A percentile compares a stretch with the other conserved stretches of the same genome.
phyloP scores from a whole-genome alignment of 2,329 filamentous ascomycete genomes.

The Fusarium continuum region DNA sequence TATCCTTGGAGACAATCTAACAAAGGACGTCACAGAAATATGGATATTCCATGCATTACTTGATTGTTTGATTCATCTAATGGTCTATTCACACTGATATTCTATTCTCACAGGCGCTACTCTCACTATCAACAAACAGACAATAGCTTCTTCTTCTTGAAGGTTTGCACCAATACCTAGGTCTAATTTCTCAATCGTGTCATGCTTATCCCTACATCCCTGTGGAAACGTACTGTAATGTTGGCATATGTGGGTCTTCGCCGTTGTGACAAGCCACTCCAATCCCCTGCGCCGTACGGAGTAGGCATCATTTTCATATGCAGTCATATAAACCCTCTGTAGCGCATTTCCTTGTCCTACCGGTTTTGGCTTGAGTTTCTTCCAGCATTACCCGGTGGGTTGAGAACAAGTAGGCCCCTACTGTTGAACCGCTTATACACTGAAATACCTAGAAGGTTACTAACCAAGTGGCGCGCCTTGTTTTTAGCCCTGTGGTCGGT shows the following conservation, averaged over 20 bases:
- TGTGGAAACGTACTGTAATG: conserved; percentile 13
- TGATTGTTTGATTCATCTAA: conserved; percentile 1
- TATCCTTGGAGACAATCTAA: background rate
- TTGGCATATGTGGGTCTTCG: conserved; percentile 29
- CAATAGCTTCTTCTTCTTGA: background rate
- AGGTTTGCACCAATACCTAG: conserved; percentile 12
- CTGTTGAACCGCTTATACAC: background rate
- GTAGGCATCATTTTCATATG: conserved; percentile 28
- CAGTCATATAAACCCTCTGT: conserved; percentile 37
- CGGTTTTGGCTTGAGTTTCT: conserved; percentile 9
- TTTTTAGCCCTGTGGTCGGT: background rate
- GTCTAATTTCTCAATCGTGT: conserved; percentile 33
- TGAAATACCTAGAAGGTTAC: background rate
- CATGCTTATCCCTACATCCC: conserved; percentile 26
- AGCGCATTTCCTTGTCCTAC: conserved; percentile 24
- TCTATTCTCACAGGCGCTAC: background rate
- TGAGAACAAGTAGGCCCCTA: too few relatives aligned
- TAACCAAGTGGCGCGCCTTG: background rate
- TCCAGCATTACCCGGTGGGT: background rate
- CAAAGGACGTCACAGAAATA: conserved; percentile 11
- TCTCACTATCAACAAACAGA: background rate
- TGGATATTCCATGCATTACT: conserved; percentile 6
- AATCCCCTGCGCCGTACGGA: conserved; percentile 30
- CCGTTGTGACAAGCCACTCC: conserved; percentile 27
- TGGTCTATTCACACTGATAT: background rate